Conservation (phyloP, 805 yeast genomes). For the Starmerella apis region DNA sequence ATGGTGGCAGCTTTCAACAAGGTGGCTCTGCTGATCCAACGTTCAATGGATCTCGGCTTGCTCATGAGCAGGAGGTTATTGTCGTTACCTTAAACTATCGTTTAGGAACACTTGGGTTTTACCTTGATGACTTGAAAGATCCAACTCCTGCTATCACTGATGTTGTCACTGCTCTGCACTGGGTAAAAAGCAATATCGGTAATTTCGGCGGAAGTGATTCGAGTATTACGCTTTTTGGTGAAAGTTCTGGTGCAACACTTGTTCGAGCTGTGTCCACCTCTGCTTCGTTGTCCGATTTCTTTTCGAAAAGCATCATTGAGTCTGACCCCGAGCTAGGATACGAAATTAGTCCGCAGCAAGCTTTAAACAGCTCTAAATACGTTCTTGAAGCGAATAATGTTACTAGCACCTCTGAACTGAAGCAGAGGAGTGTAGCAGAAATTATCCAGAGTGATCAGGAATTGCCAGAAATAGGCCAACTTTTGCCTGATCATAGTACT, state of each 20-base stretch:
- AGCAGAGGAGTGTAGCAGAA: not conserved
- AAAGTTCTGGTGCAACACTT: conserved; percentile 4
- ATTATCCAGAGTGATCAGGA: not conserved
- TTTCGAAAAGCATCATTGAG: not conserved
- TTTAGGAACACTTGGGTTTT: conserved; percentile 1
- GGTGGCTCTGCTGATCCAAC: conserved; percentile 6
- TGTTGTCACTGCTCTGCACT: not conserved
- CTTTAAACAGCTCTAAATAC: not conserved
- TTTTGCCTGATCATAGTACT: not conserved
- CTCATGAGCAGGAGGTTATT: conserved; percentile 3
- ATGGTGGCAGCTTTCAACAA: conserved; percentile 4
- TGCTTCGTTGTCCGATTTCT: not conserved
- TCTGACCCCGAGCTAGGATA: not conserved
- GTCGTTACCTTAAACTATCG: conserved; percentile 2
- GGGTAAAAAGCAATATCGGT: not conserved
- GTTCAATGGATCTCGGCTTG: not conserved
- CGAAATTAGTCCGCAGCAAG: not conserved
- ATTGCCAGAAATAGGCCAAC: not conserved
- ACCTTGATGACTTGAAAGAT: not conserved
- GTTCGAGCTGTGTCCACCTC: not conserved
- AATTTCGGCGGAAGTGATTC: not conserved
- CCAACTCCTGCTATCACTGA: conserved; percentile 4
- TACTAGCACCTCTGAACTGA: not conserved
- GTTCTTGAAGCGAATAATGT: not conserved
- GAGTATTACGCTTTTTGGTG: not conserved